Evolutionary conservation across 352 stramenopile species (phyloP), one percentile per base, ranked within the genome.

Genomic region (Pythium grandisporangium): DNA sequence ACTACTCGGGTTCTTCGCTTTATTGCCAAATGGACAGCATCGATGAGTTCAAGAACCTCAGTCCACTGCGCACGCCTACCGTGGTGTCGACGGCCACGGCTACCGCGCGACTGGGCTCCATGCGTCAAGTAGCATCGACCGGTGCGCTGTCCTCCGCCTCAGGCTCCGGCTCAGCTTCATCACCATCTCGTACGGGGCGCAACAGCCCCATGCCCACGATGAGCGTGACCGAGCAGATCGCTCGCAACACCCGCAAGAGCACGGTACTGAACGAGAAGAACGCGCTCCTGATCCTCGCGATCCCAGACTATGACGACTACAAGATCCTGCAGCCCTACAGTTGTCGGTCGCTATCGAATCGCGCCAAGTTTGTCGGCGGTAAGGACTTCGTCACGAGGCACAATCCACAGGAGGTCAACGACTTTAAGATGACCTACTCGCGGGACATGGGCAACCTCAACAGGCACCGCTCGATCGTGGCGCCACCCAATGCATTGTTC

Each of bases 381-480:
- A 68, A 63, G 2, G 73, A 84, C 30, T 87, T 87, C 34, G 58
- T 87, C 40, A 84, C 73, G 5, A 55, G 70, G 0, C 73, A 87
- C 43, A 84, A 84, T 27, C 73, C 73, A 6, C 70, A 87, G 45
- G 73, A 80, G 40, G 69, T 81, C 2, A 79, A 62, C 19, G 73
- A 79, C 25, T 84, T 87, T 51, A 87, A 87, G 57, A 79, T 70
- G 53, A 60, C 83, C 46, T 84, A 78, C 33, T 87, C 73, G 12
- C 70, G 73, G 3, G 68, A 87, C 24, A 47, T 84, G 2, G 73
- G 73, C 21, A 84, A 78, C 30, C 47, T 87, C 6, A 75, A 70
- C 37, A 63, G 73, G 5, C 68, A 87, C 20, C 68, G 68, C 8
- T 85, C 70, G 5, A 67, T 85, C n/a, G 29, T 80, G 10, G 53